These are phyloP conservation scores for Leucocoprinus birnbaumii DNA, from an alignment of 768 basidiomycete genomes.

Conservation along the genomic window DNA sequence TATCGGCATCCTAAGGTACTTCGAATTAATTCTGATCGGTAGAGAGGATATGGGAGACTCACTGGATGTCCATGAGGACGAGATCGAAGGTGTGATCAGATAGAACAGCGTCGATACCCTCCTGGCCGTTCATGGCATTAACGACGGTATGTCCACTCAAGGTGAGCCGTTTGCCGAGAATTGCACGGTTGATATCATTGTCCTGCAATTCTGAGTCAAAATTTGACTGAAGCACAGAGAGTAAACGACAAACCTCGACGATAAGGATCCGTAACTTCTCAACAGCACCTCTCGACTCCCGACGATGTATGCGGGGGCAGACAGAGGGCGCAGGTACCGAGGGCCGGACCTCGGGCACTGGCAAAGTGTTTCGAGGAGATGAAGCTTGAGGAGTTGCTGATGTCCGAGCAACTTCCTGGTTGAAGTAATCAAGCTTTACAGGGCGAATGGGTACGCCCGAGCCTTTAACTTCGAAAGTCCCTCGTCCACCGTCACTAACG, in stretches of 20 bases:
- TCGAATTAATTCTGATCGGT: not conserved
- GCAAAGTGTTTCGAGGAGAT: not conserved
- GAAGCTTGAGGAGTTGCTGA: not conserved
- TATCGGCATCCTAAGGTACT: conserved; percentile 65
- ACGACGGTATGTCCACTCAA: conserved; percentile 66
- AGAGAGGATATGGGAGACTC: conserved; percentile 19
- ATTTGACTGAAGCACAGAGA: not conserved
- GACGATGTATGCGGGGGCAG: not conserved
- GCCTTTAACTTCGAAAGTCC: conserved; percentile 22
- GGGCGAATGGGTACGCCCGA: conserved; percentile 30
- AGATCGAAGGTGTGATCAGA: conserved; percentile 63
- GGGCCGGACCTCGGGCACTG: no score
- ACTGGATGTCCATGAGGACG: conserved; percentile 86
- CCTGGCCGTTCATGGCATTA: conserved; percentile 72
- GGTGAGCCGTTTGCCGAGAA: conserved; percentile 65
- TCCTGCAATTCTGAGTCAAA: conserved; percentile 37
- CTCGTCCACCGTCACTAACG: conserved; percentile 6
- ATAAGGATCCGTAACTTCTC: conserved; percentile 49
- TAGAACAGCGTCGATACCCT: conserved; percentile 59
- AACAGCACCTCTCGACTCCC: conserved; percentile 9
- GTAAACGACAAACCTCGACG: conserved; percentile 51
- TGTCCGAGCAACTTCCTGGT: conserved; percentile 10
- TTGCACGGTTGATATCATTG: conserved; percentile 69
- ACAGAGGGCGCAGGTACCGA: not conserved
- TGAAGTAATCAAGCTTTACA: conserved; percentile 30